These are phyloP conservation scores for Polyporus tsugae DNA, from an alignment of 1,284 basidiomycete genomes.

Conservation along the genomic window DNA sequence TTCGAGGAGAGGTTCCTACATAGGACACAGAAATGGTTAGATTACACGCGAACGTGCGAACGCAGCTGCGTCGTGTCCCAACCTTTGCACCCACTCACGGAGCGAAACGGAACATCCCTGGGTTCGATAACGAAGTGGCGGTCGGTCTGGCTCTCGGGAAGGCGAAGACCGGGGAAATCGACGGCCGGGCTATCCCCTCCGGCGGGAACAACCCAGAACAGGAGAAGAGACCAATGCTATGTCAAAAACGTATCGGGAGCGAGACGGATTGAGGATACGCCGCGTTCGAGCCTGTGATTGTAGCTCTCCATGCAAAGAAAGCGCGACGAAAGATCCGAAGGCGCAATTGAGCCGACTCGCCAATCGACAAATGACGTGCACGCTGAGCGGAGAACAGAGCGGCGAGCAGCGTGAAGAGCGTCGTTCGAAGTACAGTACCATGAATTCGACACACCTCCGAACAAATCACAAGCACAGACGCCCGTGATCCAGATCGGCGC, in stretches of 20 bases:
- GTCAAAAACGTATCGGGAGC: neutral
- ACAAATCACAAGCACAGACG: constrained; percentile 4
- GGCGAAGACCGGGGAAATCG: neutral
- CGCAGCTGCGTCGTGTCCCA: neutral
- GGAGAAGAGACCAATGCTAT: neutral
- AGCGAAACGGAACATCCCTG: neutral
- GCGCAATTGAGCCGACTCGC: neutral
- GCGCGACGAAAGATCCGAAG: neutral
- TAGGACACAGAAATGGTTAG: neutral
- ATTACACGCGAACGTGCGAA: neutral
- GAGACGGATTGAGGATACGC: constrained; percentile 1
- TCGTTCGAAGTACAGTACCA: no score
- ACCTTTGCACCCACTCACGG: neutral
- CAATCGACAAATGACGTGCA: neutral
- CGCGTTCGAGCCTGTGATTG: constrained; percentile 26
- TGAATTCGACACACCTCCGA: no score
- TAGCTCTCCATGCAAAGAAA: neutral
- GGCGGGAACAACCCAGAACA: neutral
- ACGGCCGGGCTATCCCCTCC: neutral
- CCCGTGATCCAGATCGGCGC: neutral
- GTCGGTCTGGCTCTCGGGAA: neutral
- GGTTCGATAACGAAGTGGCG: neutral
- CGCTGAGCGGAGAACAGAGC: neutral
- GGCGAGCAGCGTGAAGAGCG: neutral
- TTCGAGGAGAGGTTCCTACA: neutral